Evolutionary conservation across 2,329 filamentous ascomycete genomes (phyloP).

Genomic region (Sphaerulina populicola): DNA sequence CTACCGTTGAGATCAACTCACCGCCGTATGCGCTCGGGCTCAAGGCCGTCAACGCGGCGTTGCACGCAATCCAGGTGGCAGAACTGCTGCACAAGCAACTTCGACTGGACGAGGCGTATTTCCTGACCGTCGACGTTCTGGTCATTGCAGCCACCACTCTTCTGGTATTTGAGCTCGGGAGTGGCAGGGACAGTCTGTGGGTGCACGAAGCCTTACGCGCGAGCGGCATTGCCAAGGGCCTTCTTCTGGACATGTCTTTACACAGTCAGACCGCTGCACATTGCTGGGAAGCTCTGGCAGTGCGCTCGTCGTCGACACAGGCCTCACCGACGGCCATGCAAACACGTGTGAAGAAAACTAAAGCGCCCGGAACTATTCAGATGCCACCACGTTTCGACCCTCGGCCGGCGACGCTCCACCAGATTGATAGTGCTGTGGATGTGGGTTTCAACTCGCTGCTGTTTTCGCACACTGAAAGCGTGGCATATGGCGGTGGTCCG

Average conservation of each 20-base stretch:
- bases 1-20: not conserved
- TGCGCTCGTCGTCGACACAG: not conserved
- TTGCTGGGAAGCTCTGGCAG: constrained; percentile 15
- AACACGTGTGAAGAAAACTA: not conserved
- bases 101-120: constrained; percentile 16
- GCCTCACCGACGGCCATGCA: not conserved
- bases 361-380: not conserved
- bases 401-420: not conserved
- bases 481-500: not conserved
- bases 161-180: constrained; percentile 12
- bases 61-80: constrained; percentile 14
- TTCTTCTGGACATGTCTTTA: constrained; percentile 12
- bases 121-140: constrained; percentile 14
- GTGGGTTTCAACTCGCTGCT: not conserved
- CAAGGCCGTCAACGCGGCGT: constrained; percentile 12
- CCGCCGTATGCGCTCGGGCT: constrained; percentile 6
- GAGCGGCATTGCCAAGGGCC: constrained; percentile 11
- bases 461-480: not conserved
- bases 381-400: not conserved
- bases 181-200: constrained; percentile 2
- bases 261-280: constrained; percentile 12
- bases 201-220: constrained; percentile 11
- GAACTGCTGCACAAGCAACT: constrained; percentile 15
- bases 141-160: constrained; percentile 15
- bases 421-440: constrained; percentile 1